These are phyloP conservation scores for Dothistroma pini DNA, from an alignment of 2,329 filamentous ascomycete species.

Conservation along the genomic window DNA sequence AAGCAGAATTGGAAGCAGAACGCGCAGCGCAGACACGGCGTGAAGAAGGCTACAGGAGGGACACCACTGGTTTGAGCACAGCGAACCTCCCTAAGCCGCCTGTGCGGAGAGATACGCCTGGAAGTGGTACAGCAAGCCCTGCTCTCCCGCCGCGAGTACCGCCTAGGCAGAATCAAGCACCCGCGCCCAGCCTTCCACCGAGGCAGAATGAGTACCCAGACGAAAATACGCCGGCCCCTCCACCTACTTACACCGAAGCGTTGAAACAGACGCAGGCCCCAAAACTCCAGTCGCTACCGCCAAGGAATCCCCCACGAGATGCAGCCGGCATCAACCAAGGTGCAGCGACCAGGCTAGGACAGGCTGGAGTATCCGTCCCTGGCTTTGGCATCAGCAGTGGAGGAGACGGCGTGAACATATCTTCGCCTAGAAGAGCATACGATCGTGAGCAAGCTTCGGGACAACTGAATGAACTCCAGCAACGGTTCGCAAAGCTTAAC, in stretches of 20 bases:
- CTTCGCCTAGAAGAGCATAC: conserved; percentile 17
- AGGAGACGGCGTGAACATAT: conserved; percentile 21
- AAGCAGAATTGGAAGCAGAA: conserved; percentile 35
- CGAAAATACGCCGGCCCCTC: conserved; percentile 44
- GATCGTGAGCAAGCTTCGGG: conserved; percentile 29
- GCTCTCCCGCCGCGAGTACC: conserved; percentile 26
- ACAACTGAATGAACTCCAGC: conserved; percentile 64
- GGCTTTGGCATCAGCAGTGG: conserved; percentile 65
- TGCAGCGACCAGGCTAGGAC: conserved; percentile 63
- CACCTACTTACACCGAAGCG: conserved; percentile 49
- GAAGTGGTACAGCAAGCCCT: conserved; percentile 20
- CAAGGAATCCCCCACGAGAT: conserved; percentile 10
- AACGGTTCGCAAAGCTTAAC: conserved; percentile 56
- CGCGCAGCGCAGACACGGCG: conserved; percentile 41
- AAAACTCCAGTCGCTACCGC: neutral
- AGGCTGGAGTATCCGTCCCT: conserved; percentile 74
- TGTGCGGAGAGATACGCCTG: conserved; percentile 43
- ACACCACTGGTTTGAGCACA: conserved; percentile 69
- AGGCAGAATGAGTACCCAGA: conserved; percentile 55
- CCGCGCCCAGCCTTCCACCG: conserved; percentile 68
- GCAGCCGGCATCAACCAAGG: conserved; percentile 50
- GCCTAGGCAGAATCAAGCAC: conserved; percentile 25
- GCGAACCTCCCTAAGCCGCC: conserved; percentile 69
- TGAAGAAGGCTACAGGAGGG: conserved; percentile 62
- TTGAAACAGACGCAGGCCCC: conserved; percentile 10